phyloP scores from a whole-genome alignment of 2,329 filamentous ascomycete genomes.

The Delphinella strobiligena region DNA sequence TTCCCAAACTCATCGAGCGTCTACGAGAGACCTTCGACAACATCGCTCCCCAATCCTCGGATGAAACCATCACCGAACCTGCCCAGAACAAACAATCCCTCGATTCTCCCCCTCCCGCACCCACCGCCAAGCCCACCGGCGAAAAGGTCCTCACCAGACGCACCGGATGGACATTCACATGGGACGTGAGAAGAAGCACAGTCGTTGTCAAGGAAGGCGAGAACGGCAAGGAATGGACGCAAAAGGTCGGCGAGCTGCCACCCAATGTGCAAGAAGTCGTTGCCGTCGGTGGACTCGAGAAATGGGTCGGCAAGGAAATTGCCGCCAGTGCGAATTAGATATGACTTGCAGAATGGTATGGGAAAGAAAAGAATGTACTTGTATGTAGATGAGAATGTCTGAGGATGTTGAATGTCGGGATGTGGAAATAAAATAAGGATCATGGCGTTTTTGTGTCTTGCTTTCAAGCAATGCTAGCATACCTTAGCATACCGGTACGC shows the following conservation, averaged over 20 bases:
- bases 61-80: slow-evolving; percentile 36
- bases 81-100: slow-evolving; percentile 37
- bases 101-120: slow-evolving; percentile 36
- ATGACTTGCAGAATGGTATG: neutral
- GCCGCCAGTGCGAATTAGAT: slow-evolving; percentile 4
- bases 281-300: slow-evolving; percentile 63
- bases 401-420: too few species aligned
- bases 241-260: slow-evolving; percentile 73
- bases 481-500: too few species aligned
- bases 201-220: slow-evolving; percentile 61
- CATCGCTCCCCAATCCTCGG: slow-evolving; percentile 7
- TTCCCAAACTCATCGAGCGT: slow-evolving; percentile 53
- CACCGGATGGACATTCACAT: slow-evolving; percentile 72
- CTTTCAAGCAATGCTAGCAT: too few species aligned
- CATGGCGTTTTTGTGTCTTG: too few species aligned
- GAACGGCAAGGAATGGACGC: slow-evolving; percentile 56
- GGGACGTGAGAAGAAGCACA: slow-evolving; percentile 64
- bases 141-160: slow-evolving; percentile 53
- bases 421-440: too few species aligned
- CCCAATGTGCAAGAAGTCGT: slow-evolving; percentile 79
- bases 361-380: neutral
- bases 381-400: too few species aligned
- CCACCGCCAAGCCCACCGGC: slow-evolving; percentile 22
- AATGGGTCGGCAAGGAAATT: slow-evolving; percentile 69
- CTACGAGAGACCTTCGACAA: slow-evolving; percentile 48